A percentile compares a stretch with the other conserved stretches of the same genome.
These are phyloP conservation scores for Lecanicillium sp. DNA, from an alignment of 2,329 filamentous ascomycete species.

Conservation along the genomic window DNA sequence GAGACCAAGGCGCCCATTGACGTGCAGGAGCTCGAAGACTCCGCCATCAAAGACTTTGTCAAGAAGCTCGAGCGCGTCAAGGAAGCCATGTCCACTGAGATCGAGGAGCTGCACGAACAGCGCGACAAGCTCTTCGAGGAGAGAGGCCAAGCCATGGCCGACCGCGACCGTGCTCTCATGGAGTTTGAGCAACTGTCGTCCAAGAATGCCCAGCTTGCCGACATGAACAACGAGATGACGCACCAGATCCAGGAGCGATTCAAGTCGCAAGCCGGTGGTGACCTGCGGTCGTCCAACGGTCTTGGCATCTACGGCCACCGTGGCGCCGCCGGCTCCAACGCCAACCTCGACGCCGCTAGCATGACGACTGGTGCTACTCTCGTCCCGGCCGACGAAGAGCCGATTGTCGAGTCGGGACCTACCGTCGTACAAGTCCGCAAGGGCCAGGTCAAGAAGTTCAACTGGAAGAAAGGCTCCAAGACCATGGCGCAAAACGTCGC, in stretches of 20 bases:
- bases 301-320: constrained; percentile 53
- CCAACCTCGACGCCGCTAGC: constrained; percentile 48
- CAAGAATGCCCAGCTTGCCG: constrained; percentile 89
- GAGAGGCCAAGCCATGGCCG: constrained; percentile 71
- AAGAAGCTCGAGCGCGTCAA: constrained; percentile 62
- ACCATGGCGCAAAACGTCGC: constrained; percentile 90
- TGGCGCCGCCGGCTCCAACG: constrained; percentile 43
- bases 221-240: constrained; percentile 92
- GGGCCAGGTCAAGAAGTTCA: constrained; percentile 91
- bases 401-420: constrained; percentile 64
- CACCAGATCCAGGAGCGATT: constrained; percentile 91
- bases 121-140: constrained; percentile 80
- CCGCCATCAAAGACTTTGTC: constrained; percentile 86
- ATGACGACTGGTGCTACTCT: constrained; percentile 53
- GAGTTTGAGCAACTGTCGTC: constrained; percentile 93
- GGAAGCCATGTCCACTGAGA: constrained; percentile 48
- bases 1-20: constrained; percentile 75
- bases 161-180: constrained; percentile 87
- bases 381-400: constrained; percentile 60
- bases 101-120: constrained; percentile 60
- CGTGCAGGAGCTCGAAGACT: constrained; percentile 75
- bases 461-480: constrained; percentile 96
- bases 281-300: constrained; percentile 44
- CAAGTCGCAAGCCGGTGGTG: constrained; percentile 62
- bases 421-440: constrained; percentile 94